Conservation (phyloP, 441 rosid species). For the Euphorbia corollata region DNA sequence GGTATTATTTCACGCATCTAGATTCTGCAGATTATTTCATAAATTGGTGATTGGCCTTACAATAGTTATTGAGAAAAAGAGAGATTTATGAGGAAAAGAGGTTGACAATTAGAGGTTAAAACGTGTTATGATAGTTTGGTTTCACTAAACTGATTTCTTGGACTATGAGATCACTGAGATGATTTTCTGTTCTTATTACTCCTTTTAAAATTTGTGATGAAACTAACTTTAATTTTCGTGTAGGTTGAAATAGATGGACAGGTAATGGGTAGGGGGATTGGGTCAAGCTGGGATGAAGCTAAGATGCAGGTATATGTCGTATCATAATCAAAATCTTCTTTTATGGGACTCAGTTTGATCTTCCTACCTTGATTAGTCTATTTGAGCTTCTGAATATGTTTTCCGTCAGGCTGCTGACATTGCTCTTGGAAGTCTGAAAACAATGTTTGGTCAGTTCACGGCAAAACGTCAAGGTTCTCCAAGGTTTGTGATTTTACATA, state of each 20-base stretch:
- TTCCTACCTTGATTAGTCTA: not conserved
- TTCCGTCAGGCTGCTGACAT: slow-evolving; percentile 78
- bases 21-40: too few relatives aligned
- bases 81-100: not conserved
- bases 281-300: slow-evolving; percentile 94
- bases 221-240: slow-evolving; percentile 4
- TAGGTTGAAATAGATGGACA: slow-evolving; percentile 96
- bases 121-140: not conserved
- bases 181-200: not conserved
- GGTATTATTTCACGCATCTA: not conserved
- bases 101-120: not conserved
- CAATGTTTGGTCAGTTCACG: slow-evolving; percentile 55
- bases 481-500: slow-evolving; percentile 42
- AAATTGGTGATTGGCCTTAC: too few relatives aligned
- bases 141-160: not conserved
- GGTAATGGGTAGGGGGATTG: slow-evolving; percentile 76
- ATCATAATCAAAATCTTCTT: slow-evolving; percentile 7
- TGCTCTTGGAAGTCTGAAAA: slow-evolving; percentile 66
- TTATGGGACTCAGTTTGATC: not conserved
- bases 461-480: slow-evolving; percentile 74
- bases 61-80: not conserved
- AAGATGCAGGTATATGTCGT: slow-evolving; percentile 59
- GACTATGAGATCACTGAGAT: not conserved
- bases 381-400: slow-evolving; percentile 16
- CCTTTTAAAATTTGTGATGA: not conserved